Percentiles rank a stretch among this genome's conserved stretches.
Evolutionary conservation across 1,139 yeast species (phyloP).

Genomic region (Saccharomyces pastorianus): DNA sequence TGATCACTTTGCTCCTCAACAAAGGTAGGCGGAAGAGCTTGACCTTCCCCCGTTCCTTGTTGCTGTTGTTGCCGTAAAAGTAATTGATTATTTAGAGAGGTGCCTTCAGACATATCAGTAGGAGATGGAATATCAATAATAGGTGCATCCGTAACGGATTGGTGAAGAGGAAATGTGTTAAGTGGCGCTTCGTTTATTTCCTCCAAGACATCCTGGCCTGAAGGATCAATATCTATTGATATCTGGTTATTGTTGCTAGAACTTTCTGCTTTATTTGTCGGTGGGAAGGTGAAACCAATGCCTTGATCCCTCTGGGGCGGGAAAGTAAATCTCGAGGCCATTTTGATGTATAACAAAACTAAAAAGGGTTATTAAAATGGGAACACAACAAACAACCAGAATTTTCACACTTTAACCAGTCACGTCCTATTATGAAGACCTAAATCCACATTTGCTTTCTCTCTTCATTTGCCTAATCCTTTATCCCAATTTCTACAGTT

Average conservation of each 20-base stretch:
- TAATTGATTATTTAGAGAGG: neutral
- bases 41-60: neutral
- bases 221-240: neutral
- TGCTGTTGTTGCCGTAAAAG: constrained; percentile 1
- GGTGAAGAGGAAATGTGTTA: neutral
- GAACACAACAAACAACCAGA: neutral
- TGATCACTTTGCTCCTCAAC: neutral
- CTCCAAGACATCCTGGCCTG: neutral
- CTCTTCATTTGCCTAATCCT: neutral
- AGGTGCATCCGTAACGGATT: constrained; percentile 4
- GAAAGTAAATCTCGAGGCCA: constrained; percentile 12
- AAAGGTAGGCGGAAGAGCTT: neutral
- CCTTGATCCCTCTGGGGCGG: constrained; percentile 6
- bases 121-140: constrained; percentile 14
- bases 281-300: neutral
- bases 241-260: neutral
- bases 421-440: neutral
- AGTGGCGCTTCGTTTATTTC: neutral
- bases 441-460: neutral
- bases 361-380: neutral
- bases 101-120: constrained; percentile 7
- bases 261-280: neutral
- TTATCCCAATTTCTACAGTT: neutral
- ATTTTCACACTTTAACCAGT: neutral
- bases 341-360: neutral